These are phyloP conservation scores for Stevia rebaudiana DNA, from an alignment of 140 eudicot genomes.

Conservation along the genomic window DNA sequence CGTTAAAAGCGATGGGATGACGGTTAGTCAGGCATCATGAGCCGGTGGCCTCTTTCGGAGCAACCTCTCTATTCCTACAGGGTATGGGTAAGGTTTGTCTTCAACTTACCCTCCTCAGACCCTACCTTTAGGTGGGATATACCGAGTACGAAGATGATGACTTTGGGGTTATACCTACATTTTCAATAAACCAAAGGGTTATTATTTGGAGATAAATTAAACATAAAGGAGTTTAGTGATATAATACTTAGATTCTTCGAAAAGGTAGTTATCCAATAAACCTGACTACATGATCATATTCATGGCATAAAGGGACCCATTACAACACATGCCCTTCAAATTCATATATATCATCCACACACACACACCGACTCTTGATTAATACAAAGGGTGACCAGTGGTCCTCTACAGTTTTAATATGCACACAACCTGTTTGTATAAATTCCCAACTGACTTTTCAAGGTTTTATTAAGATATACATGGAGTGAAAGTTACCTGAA, in stretches of 20 bases:
- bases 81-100: too few species aligned
- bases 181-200: constrained; percentile 2
- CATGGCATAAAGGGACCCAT: constrained; percentile 12
- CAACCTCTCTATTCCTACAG: too few species aligned
- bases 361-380: constrained; percentile 25
- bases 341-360: constrained; percentile 18
- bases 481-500: constrained; percentile 38
- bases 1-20: too few species aligned
- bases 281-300: background rate
- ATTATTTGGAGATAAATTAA: background rate
- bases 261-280: constrained; percentile 31
- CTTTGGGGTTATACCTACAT: background rate
- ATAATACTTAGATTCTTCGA: background rate
- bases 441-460: constrained; percentile 14
- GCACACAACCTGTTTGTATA: constrained; percentile 33
- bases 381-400: constrained; percentile 1
- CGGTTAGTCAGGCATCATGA: too few species aligned
- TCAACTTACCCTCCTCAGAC: too few species aligned
- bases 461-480: constrained; percentile 7
- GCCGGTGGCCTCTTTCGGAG: too few species aligned
- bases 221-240: background rate
- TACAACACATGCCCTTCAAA: constrained; percentile 13
- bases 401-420: constrained; percentile 6
- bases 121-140: too few species aligned
- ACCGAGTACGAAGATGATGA: too few species aligned